Percentiles rank a stretch among this genome's conserved stretches.
Evolutionary conservation across 208 protist genomes (phyloP).

Genomic region (Acanthamoeba quina): DNA sequence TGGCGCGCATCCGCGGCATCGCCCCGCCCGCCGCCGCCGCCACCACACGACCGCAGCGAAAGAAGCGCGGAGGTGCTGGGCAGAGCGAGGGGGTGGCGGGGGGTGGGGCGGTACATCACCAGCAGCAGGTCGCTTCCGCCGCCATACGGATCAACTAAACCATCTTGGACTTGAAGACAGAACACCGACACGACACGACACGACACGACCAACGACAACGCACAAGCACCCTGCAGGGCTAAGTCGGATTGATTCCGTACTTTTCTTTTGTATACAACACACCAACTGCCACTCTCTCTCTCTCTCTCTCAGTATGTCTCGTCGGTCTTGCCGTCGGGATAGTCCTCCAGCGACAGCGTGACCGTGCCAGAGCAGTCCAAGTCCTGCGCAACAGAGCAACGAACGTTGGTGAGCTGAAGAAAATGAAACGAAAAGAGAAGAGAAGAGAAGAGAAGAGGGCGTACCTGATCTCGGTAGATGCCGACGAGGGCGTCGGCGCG

Average conservation of each 20-base stretch:
- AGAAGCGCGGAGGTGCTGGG: too few species aligned
- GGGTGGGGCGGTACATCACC: too few species aligned
- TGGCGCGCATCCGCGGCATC: background rate
- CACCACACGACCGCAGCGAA: too few species aligned
- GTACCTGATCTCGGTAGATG: conserved; percentile 91
- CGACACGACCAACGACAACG: too few species aligned
- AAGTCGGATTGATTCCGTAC: too few species aligned
- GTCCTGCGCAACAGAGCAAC: background rate
- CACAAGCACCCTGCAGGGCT: too few species aligned
- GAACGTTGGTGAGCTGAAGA: background rate
- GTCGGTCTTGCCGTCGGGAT: conserved; percentile 37
- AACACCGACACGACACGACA: too few species aligned
- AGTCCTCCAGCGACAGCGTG: conserved; percentile 48
- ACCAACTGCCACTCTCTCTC: background rate
- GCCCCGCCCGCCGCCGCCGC: background rate
- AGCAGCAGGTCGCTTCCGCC: too few species aligned
- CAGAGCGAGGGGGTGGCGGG: too few species aligned
- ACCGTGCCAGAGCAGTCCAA: conserved; percentile 43
- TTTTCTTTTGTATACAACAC: background rate
- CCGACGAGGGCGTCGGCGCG: conserved; percentile 96
- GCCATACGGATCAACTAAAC: too few species aligned
- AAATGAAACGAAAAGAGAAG: background rate
- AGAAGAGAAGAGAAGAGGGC: too few species aligned
- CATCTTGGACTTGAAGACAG: too few species aligned
- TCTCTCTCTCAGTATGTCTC: background rate